Evolutionary conservation across 1,284 basidiomycete genomes (phyloP).

Genomic region (Leccinum angustisporum): DNA sequence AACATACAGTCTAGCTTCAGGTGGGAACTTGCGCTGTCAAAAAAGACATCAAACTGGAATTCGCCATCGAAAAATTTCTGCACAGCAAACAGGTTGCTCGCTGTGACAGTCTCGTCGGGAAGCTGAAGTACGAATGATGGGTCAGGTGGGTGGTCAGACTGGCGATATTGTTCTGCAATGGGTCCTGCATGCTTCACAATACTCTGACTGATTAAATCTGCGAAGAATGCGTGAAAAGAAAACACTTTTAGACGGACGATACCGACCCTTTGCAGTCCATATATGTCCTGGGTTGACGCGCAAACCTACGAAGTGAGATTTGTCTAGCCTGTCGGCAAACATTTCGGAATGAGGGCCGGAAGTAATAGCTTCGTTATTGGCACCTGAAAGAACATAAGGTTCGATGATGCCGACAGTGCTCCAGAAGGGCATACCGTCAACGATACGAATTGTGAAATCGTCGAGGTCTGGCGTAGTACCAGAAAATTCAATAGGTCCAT

Average conservation of each 20-base stretch:
- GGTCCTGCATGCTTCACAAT: slow-evolving; percentile 61
- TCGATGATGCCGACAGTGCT: background rate
- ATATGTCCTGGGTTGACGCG: slow-evolving; percentile 63
- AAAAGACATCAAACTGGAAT: slow-evolving; percentile 87
- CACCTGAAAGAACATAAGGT: slow-evolving; percentile 40
- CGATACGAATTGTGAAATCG: slow-evolving; percentile 77
- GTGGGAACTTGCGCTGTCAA: slow-evolving; percentile 68
- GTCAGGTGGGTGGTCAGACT: slow-evolving; percentile 60
- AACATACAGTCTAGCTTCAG: slow-evolving; percentile 61
- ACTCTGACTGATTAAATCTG: slow-evolving; percentile 68
- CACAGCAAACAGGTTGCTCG: slow-evolving; percentile 80
- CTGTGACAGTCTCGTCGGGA: slow-evolving; percentile 68
- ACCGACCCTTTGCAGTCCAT: slow-evolving; percentile 82
- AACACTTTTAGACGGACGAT: background rate
- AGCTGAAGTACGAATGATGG: slow-evolving; percentile 78
- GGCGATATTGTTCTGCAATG: slow-evolving; percentile 55
- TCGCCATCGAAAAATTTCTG: slow-evolving; percentile 84
- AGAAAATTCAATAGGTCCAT: slow-evolving; percentile 64
- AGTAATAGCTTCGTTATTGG: slow-evolving; percentile 54
- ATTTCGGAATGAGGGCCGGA: slow-evolving; percentile 54
- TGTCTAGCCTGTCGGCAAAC: slow-evolving; percentile 67
- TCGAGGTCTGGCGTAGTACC: slow-evolving; percentile 79
- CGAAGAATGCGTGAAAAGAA: slow-evolving; percentile 1
- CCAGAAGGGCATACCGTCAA: slow-evolving; percentile 59
- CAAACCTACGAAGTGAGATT: slow-evolving; percentile 72